Evolutionary conservation across 768 basidiomycete species (phyloP).

Genomic region (Boletus tylopilopsis): DNA sequence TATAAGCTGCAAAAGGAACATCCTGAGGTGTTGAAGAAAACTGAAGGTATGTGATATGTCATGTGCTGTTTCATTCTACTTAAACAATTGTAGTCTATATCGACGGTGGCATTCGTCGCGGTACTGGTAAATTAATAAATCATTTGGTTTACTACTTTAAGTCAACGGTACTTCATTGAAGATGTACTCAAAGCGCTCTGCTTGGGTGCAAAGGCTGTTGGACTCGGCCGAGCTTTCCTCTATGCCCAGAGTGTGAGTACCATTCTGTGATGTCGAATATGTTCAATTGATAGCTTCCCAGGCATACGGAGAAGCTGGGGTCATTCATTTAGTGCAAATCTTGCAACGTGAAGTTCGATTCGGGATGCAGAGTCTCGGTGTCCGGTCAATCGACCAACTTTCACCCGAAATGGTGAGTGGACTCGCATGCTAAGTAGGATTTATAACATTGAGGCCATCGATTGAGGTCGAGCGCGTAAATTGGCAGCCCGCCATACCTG

Average conservation of each 20-base stretch:
- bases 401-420: constrained; percentile 67
- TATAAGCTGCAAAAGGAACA: constrained; percentile 66
- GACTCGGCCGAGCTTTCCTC: constrained; percentile 81
- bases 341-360: constrained; percentile 74
- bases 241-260: constrained; percentile 75
- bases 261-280: not conserved
- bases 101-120: constrained; percentile 72
- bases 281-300: constrained; percentile 25
- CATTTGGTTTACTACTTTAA: not conserved
- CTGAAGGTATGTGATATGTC: constrained; percentile 50
- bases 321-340: constrained; percentile 60
- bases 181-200: constrained; percentile 90
- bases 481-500: constrained; percentile 48
- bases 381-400: constrained; percentile 57
- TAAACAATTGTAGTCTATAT: constrained; percentile 61
- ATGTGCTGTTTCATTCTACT: not conserved
- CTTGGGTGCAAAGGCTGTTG: constrained; percentile 83
- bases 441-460: constrained; percentile 1
- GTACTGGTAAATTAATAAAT: constrained; percentile 53
- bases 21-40: constrained; percentile 68
- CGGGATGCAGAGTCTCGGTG: constrained; percentile 76
- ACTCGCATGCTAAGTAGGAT: not conserved
- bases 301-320: constrained; percentile 76
- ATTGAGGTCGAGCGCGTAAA: constrained; percentile 59
- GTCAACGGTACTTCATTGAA: constrained; percentile 14